Percentiles rank a stretch among this genome's conserved stretches.
These are phyloP conservation scores for Phytopythium aichiense DNA, from an alignment of 352 stramenopile species.

Conservation along the genomic window DNA sequence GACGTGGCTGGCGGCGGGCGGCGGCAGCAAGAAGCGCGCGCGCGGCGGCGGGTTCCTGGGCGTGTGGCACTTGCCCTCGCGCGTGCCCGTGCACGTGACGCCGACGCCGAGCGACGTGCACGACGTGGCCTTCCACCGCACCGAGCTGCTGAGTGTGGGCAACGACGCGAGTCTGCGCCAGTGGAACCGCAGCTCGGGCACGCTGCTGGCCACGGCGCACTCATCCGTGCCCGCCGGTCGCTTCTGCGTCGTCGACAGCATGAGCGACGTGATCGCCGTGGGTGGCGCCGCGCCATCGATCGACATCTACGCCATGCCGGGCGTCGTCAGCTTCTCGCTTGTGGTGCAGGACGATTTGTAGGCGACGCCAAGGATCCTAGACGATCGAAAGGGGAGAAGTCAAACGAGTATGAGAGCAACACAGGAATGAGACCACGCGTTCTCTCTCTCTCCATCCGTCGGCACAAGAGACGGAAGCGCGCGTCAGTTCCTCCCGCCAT, in stretches of 20 bases:
- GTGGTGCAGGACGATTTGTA: slow-evolving; percentile 32
- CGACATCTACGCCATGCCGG: slow-evolving; percentile 78
- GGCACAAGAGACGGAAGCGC: slow-evolving; percentile 2
- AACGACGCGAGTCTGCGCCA: slow-evolving; percentile 63
- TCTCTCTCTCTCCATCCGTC: slow-evolving; percentile 5
- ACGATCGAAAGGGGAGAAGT: too few species aligned
- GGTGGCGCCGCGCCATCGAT: slow-evolving; percentile 51
- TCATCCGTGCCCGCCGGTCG: slow-evolving; percentile 53
- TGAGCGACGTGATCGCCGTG: slow-evolving; percentile 65
- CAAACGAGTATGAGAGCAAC: too few species aligned
- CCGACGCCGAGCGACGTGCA: slow-evolving; percentile 59
- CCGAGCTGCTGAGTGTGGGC: slow-evolving; percentile 65
- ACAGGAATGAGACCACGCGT: too few species aligned
- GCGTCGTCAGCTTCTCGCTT: slow-evolving; percentile 79
- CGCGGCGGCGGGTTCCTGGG: slow-evolving; percentile 48
- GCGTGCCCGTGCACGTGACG: slow-evolving; percentile 63
- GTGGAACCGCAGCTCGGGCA: slow-evolving; percentile 72
- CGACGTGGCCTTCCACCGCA: slow-evolving; percentile 66
- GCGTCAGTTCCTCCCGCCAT: neutral
- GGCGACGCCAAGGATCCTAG: neutral
- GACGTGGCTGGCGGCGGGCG: slow-evolving; percentile 64
- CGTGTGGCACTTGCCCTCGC: slow-evolving; percentile 78
- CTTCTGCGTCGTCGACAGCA: slow-evolving; percentile 63
- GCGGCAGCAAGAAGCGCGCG: slow-evolving; percentile 39
- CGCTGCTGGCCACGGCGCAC: slow-evolving; percentile 46